phyloP scores from a whole-genome alignment of 2,329 filamentous ascomycete genomes.

The Pseudogymnoascus sp. region DNA sequence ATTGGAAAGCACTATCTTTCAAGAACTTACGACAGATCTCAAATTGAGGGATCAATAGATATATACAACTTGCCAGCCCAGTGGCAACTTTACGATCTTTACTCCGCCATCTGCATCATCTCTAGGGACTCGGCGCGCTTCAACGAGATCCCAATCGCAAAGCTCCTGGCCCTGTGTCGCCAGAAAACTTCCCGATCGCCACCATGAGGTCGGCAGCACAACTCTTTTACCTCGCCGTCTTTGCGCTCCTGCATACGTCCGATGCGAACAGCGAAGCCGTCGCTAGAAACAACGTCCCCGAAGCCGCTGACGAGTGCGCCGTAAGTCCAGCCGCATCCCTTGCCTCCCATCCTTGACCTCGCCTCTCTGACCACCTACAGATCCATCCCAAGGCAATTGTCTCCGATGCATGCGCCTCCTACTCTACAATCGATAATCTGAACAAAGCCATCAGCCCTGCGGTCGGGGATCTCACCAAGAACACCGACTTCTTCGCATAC shows the following conservation, averaged over 20 bases:
- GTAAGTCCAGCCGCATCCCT: slow-evolving; percentile 28
- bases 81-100: neutral
- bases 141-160: neutral
- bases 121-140: neutral
- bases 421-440: slow-evolving; percentile 76
- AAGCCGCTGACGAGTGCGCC: slow-evolving; percentile 30
- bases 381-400: slow-evolving; percentile 85
- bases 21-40: neutral
- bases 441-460: slow-evolving; percentile 70
- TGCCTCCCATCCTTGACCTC: slow-evolving; percentile 24
- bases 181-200: neutral
- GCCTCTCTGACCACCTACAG: slow-evolving; percentile 39
- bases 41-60: neutral
- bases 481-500: slow-evolving; percentile 96
- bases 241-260: slow-evolving; percentile 45
- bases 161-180: neutral
- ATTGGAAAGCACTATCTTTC: slow-evolving; percentile 1
- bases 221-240: slow-evolving; percentile 54
- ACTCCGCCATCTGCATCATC: neutral
- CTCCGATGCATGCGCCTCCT: slow-evolving; percentile 89
- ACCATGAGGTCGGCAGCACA: slow-evolving; percentile 45
- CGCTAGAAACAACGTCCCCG: slow-evolving; percentile 15
- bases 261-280: slow-evolving; percentile 29
- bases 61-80: neutral
- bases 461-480: slow-evolving; percentile 70